Evolutionary conservation across 805 yeast species (phyloP), one percentile per base, ranked within the genome.

Genomic region (Saturnispora ahearnii): DNA sequence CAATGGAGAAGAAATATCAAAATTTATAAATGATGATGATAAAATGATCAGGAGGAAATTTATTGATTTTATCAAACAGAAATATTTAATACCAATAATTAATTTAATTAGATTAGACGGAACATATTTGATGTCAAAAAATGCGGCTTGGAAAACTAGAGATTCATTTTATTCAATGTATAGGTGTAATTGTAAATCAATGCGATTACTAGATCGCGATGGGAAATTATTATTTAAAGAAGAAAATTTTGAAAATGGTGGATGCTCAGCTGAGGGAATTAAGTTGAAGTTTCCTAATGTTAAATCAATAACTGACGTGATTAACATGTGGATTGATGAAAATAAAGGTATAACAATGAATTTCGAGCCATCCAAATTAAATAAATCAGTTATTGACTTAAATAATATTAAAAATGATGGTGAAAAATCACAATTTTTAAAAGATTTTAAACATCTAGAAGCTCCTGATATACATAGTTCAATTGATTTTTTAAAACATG

Each of bases 81-180:
- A 33, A 10, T 41, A 47, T 22, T 13, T 47, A 8, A 7, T 21
- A 13, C 44, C 44, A 28, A 26, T 42, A 2, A n/a, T 40, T 8
- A 45, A 41, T 6, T 13, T 31, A 12, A 13, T 41, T 21, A 34
- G 28, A 13, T 18, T n/a, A 6, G 31, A 33, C 10, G 50, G 50
- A 2, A 34, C 32, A 8, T n/a, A 32, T 9, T 42, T 38, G 11
- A 22, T n/a, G 13, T n/a, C 45, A 7, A 47, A 47, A 28, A 47
- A 47, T 41, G 45, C 45, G 5, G 50, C 50, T 7, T 47, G 50
- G 50, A 47, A 47, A 47, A 47, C 50, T 7, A 41, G 50, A 15
- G 50, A 47, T 36, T 41, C 45, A 2, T 47, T 47, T 26, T 47
- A 47, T 28, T 28, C 50, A 22, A 47, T 47, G 45, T 47, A 32